These are phyloP conservation scores for Aurinia saxatilis DNA, from an alignment of 345 rosid species.

Conservation along the genomic window DNA sequence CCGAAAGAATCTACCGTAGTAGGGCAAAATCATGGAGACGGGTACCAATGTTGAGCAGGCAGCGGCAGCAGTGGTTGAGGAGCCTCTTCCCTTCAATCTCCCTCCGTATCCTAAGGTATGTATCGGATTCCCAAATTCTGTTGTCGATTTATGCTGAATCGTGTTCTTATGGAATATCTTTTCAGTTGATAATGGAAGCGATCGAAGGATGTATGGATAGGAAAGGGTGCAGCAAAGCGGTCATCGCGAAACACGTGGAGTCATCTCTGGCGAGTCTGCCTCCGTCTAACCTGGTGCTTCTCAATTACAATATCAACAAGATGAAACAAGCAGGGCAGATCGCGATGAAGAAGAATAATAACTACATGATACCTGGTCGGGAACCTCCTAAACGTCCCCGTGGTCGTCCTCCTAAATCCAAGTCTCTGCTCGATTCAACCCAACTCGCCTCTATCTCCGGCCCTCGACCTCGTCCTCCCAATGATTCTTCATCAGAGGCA, in stretches of 20 bases:
- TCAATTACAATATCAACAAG: slow-evolving; percentile 55
- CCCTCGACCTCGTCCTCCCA: slow-evolving; percentile 77
- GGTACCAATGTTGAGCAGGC: too few species aligned
- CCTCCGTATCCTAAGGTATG: slow-evolving; percentile 36
- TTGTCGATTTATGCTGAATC: background rate
- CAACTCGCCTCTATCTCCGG: slow-evolving; percentile 36
- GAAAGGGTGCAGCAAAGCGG: slow-evolving; percentile 51
- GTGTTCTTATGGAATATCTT: background rate
- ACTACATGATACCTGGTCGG: slow-evolving; percentile 71
- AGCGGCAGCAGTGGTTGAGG: background rate
- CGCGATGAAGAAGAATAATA: slow-evolving; percentile 54
- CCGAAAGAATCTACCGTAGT: too few species aligned
- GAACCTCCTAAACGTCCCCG: slow-evolving; percentile 81
- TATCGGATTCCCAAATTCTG: background rate
- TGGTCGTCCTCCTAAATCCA: slow-evolving; percentile 83
- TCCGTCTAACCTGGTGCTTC: slow-evolving; percentile 48
- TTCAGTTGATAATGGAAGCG: slow-evolving; percentile 70
- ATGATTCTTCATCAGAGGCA: too few species aligned
- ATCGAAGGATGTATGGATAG: slow-evolving; percentile 49
- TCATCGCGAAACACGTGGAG: slow-evolving; percentile 61
- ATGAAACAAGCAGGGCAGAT: slow-evolving; percentile 64
- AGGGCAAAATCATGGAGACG: too few species aligned
- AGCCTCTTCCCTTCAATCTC: background rate
- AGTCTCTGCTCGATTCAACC: slow-evolving; percentile 5
- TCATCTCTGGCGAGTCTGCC: slow-evolving; percentile 44